Evolutionary conservation across 148 eudicot genomes (phyloP).

Genomic region (Chenopodium berlandieri): DNA sequence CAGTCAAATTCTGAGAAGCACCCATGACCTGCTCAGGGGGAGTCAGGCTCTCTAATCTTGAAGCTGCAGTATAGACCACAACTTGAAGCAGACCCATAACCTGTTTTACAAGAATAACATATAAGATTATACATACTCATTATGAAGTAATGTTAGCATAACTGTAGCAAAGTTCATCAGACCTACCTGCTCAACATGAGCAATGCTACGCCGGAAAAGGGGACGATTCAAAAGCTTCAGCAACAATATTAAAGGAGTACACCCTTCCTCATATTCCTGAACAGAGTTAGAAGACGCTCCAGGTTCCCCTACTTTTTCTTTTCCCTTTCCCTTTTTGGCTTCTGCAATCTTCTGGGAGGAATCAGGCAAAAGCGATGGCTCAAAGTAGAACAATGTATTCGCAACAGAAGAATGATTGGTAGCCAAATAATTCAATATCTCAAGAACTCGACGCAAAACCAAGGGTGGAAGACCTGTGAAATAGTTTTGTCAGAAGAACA

Average conservation of each 20-base stretch:
- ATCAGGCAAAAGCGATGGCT: constrained; percentile 50
- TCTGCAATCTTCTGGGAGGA: constrained; percentile 34
- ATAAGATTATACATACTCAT: not conserved
- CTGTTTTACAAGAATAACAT: constrained; percentile 37
- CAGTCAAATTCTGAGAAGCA: constrained; percentile 34
- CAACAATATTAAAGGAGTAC: constrained; percentile 65
- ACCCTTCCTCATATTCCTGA: constrained; percentile 35
- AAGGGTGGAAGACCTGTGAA: constrained; percentile 90
- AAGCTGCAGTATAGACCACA: constrained; percentile 65
- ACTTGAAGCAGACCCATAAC: constrained; percentile 90
- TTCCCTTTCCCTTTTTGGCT: constrained; percentile 62
- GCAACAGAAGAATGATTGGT: constrained; percentile 93
- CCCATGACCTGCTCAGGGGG: constrained; percentile 42
- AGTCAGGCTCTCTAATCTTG: constrained; percentile 55
- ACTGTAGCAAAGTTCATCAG: constrained; percentile 10
- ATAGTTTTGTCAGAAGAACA: constrained; percentile 24
- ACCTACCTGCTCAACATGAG: constrained; percentile 89
- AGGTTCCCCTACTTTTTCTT: constrained; percentile 62
- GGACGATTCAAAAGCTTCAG: constrained; percentile 75
- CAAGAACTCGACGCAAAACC: constrained; percentile 86
- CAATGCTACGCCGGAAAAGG: constrained; percentile 68
- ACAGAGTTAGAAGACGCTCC: constrained; percentile 29
- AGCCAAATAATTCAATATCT: constrained; percentile 83
- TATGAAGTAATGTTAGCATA: not conserved
- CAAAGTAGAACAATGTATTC: constrained; percentile 67